Conservation (phyloP, 75 land plant genomes). For the Pinus albicaulis region DNA sequence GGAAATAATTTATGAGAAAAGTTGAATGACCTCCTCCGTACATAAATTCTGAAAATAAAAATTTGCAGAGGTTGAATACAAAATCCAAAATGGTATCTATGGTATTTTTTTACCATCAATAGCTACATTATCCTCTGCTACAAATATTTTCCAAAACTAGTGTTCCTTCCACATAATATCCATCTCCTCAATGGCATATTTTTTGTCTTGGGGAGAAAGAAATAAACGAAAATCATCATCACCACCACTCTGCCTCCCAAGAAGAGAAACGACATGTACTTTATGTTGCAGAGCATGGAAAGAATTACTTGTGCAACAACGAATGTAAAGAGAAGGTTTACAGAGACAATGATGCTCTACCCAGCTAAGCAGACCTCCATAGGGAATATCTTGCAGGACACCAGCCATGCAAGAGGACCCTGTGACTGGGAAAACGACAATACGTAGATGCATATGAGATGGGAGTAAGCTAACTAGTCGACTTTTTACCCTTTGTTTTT, state of each 20-base stretch:
- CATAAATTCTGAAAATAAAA: no score
- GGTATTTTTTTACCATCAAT: no score
- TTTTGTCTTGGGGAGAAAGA: slow-evolving; percentile 87
- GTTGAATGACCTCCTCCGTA: no score
- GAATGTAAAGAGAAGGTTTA: slow-evolving; percentile 83
- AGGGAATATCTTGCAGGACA: slow-evolving; percentile 91
- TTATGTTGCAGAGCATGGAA: slow-evolving; percentile 61
- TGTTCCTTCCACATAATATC: slow-evolving; percentile 67
- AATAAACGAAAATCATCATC: slow-evolving; percentile 66
- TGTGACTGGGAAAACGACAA: slow-evolving; percentile 86
- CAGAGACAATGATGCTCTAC: slow-evolving; percentile 80
- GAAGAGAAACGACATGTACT: slow-evolving; percentile 78
- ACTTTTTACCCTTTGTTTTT: no score
- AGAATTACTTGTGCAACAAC: slow-evolving; percentile 71
- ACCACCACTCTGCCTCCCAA: slow-evolving; percentile 75
- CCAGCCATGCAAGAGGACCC: slow-evolving; percentile 87
- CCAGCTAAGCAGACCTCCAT: slow-evolving; percentile 82
- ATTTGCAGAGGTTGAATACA: no score
- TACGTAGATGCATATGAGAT: slow-evolving; percentile 60
- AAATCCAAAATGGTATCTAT: no score
- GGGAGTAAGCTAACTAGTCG: not conserved
- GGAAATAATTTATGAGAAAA: no score
- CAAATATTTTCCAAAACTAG: slow-evolving; percentile 60
- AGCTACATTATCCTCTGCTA: no score
- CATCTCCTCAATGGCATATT: slow-evolving; percentile 93